Base-by-base conservation (phyloP, 352 stramenopile species). In the Phytophthora capsici region DNA sequence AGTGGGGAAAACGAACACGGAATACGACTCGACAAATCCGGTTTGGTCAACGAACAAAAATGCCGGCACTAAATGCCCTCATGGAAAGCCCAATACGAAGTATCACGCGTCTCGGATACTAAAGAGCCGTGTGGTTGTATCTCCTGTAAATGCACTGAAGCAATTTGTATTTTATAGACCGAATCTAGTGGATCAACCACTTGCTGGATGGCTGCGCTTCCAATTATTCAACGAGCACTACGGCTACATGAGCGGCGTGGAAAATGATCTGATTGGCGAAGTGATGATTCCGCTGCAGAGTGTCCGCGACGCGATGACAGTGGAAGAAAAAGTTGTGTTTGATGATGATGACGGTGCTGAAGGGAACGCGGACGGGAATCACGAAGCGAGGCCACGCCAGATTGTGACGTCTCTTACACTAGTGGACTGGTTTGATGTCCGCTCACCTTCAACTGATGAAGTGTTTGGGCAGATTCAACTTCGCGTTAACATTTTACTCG, bases 1-100 rank as follows among this genome's bases (percentile, higher is more conserved):
- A 2, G 82, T 96, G 16, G 88, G 88, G 6, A 88, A 86, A 65
- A 96, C 88, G 1, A 96, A 96, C 62, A 96, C 88, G 0, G 88
- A 96, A 58, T 96, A 96, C 37, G 84, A 93, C 30, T 81, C 73
- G 4, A 58, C 71, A 3, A 68, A 86, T 50, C 88, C 88, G 0
- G 74, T 91, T 8, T 96, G 83, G 71, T 93, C 84, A 9, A 80
- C 75, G 14, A 95, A 95, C 69, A 86, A 87, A 49, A 73, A 67
- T 26, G 61, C 70, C 6, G 13, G 26, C 7, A 71, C 67, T 0
- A 88, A 81, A 47, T 95, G 87, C 47, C 77, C 82, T 9, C 86
- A 95, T 50, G 76, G 73, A 16, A 89, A 87, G 30, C 85, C 87
- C 2, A 86, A 66, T 37, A 83, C 69, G 2, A 92, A 91, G 45